phyloP scores from a whole-genome alignment of 169 alveolate genomes.

The Babesia ovis region DNA sequence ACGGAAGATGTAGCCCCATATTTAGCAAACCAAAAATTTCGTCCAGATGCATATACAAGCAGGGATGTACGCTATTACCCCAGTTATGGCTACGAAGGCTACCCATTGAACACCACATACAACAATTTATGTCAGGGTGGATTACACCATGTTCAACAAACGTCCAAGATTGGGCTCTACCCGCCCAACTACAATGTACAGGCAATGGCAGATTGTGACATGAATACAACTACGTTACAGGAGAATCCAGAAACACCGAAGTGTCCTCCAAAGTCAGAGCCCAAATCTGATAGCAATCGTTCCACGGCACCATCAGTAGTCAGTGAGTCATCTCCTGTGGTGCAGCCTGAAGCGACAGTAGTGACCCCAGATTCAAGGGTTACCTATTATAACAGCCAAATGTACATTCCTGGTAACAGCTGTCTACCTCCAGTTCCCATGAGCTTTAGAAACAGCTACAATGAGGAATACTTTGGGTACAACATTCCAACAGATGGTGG shows the following conservation, averaged over 20 bases:
- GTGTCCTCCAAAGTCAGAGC: not conserved
- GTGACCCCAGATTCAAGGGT: not conserved
- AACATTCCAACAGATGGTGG: not conserved
- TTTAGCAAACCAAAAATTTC: not conserved
- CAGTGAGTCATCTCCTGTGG: constrained; percentile 8
- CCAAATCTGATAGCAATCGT: not conserved
- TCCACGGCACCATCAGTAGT: constrained; percentile 5
- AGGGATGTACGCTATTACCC: not conserved
- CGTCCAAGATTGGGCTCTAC: not conserved
- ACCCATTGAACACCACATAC: not conserved
- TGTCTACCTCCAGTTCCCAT: not conserved
- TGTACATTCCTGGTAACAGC: not conserved
- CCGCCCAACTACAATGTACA: not conserved
- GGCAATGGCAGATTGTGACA: not conserved
- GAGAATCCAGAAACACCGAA: not conserved
- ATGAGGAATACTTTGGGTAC: constrained; percentile 1
- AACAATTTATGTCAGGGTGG: not conserved
- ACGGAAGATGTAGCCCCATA: not conserved
- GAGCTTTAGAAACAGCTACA: not conserved
- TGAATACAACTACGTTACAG: not conserved
- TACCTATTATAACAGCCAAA: not conserved
- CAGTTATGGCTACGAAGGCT: not conserved
- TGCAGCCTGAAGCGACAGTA: not conserved
- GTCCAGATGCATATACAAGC: not conserved
- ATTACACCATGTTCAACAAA: not conserved